Conservation (phyloP, 2,329 filamentous ascomycete species). For the Colletotrichum nymphaeae region DNA sequence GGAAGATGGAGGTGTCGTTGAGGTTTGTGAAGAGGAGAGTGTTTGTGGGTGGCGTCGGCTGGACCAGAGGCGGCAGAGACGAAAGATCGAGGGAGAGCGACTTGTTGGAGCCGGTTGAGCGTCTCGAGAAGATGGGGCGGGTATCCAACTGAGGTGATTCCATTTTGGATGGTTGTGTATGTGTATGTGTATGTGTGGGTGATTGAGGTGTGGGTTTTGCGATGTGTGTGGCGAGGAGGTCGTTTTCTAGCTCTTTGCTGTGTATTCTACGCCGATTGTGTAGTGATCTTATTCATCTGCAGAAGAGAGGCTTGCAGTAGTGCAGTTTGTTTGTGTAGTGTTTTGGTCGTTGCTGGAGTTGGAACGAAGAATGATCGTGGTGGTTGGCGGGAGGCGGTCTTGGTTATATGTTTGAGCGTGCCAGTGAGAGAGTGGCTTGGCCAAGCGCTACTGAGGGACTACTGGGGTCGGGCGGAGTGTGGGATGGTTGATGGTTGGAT, state of each 20-base stretch:
- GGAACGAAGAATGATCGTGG: background rate
- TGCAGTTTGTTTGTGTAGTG: constrained; percentile 13
- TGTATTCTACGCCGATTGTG: background rate
- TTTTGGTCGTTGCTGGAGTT: constrained; percentile 26
- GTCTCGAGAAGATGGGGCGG: constrained; percentile 47
- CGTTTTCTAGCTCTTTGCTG: background rate
- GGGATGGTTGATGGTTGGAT: background rate
- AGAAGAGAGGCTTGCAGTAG: background rate
- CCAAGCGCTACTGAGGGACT: constrained; percentile 14
- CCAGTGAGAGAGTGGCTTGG: constrained; percentile 21
- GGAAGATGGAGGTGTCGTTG: constrained; percentile 78
- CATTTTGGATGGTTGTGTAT: constrained; percentile 42
- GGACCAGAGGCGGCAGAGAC: constrained; percentile 73
- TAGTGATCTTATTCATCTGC: background rate
- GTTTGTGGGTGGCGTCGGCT: constrained; percentile 83
- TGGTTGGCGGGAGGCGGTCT: constrained; percentile 27
- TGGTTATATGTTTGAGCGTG: constrained; percentile 33
- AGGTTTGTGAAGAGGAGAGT: constrained; percentile 89
- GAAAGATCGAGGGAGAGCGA: constrained; percentile 79
- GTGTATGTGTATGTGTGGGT: constrained; percentile 13
- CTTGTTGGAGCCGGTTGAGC: constrained; percentile 57
- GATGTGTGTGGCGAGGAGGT: background rate
- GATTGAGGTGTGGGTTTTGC: background rate
- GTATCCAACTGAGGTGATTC: constrained; percentile 44
- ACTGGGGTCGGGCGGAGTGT: constrained; percentile 23